These are phyloP conservation scores for Gremmenia infestans DNA, from an alignment of 2,329 filamentous ascomycete genomes.

Conservation along the genomic window DNA sequence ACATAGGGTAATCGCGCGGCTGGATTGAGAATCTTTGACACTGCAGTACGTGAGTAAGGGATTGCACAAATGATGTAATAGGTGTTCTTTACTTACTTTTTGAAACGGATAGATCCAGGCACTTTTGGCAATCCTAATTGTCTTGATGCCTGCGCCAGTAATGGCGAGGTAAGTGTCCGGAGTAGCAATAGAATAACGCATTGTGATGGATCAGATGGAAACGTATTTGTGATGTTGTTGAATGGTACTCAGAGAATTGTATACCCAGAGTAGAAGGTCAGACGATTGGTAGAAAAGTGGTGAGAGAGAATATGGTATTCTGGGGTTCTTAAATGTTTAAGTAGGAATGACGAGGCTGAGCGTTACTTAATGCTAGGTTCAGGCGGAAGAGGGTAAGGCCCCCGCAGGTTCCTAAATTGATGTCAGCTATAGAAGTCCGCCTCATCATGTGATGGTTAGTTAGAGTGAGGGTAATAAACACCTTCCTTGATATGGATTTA, in stretches of 20 bases:
- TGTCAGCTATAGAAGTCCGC: neutral
- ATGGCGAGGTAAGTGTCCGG: constrained; percentile 84
- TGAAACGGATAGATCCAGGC: constrained; percentile 68
- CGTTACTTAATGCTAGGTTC: neutral
- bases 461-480: neutral
- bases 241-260: neutral
- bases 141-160: constrained; percentile 71
- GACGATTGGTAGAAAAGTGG: neutral
- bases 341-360: too few relatives aligned
- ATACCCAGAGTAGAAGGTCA: neutral
- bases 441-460: neutral
- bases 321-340: too few relatives aligned
- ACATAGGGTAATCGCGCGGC: constrained; percentile 74
- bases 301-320: too few relatives aligned
- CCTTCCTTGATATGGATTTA: neutral
- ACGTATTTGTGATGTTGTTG: neutral
- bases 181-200: constrained; percentile 64
- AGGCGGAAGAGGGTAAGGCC: neutral
- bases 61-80: neutral
- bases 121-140: constrained; percentile 74
- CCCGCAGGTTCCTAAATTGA: neutral
- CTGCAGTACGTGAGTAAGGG: constrained; percentile 16
- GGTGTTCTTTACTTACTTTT: constrained; percentile 37
- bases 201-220: constrained; percentile 30
- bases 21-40: constrained; percentile 47